A percentile compares a stretch with the other conserved stretches of the same genome.
Conservation (phyloP, 2,329 filamentous ascomycete genomes). For the Passalora sequoiae region DNA sequence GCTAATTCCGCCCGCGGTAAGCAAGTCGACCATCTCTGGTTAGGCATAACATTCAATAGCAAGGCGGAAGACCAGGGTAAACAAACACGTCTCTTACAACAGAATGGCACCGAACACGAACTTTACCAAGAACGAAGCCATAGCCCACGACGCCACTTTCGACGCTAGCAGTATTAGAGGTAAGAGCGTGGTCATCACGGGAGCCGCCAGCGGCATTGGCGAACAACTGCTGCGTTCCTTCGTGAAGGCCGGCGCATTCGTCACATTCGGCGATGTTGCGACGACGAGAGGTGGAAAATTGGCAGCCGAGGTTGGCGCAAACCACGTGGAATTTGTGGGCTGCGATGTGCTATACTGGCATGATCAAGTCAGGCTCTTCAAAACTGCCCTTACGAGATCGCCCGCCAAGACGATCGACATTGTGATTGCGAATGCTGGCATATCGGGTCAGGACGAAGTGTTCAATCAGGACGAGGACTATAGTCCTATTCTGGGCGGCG, state of each 20-base stretch:
- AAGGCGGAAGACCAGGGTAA: too few relatives aligned
- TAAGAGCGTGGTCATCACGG: conserved; percentile 46
- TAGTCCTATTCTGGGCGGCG: background rate
- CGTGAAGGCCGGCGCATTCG: background rate
- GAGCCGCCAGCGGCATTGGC: conserved; percentile 38
- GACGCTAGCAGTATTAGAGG: conserved; percentile 36
- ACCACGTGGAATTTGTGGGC: background rate
- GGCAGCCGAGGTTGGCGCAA: background rate
- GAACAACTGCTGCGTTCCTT: background rate
- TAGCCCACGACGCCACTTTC: conserved; percentile 34
- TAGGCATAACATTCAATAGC: too few relatives aligned
- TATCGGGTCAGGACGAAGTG: background rate
- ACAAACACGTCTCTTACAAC: too few relatives aligned
- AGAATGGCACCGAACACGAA: background rate
- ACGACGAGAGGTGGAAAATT: background rate
- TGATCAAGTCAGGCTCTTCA: conserved; percentile 1
- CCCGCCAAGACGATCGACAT: background rate
- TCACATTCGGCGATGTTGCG: conserved; percentile 1
- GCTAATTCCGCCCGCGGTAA: too few relatives aligned
- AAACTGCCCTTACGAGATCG: background rate
- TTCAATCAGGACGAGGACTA: background rate
- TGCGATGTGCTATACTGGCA: background rate
- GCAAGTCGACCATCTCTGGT: too few relatives aligned
- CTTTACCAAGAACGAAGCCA: conserved; percentile 5
- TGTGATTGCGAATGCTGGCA: conserved; percentile 1